Evolutionary conservation across 1,284 basidiomycete species (phyloP).

Genomic region (Entoloma clypeatum): DNA sequence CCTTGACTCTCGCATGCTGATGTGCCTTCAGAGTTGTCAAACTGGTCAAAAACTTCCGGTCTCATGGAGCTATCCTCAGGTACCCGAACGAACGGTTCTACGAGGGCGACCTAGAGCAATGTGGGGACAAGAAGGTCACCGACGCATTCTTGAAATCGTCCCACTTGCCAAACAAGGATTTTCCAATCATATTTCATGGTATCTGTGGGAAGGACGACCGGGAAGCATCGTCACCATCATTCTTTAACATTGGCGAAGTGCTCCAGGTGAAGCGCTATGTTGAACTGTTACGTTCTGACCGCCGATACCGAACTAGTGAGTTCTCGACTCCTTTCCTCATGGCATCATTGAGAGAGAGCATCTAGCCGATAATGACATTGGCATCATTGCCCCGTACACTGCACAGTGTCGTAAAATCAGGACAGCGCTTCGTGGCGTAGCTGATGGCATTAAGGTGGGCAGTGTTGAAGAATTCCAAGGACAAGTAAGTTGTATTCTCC

Average conservation of each 20-base stretch:
- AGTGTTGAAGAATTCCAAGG: conserved; percentile 68
- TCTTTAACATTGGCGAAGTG: conserved; percentile 60
- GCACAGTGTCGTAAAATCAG: conserved; percentile 53
- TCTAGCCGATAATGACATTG: conserved; percentile 48
- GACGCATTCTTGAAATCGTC: conserved; percentile 37
- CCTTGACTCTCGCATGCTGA: neutral
- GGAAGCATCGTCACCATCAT: conserved; percentile 60
- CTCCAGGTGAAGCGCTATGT: conserved; percentile 50
- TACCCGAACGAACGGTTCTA: conserved; percentile 60
- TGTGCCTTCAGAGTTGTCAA: conserved; percentile 47
- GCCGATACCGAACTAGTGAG: conserved; percentile 39
- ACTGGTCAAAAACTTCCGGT: conserved; percentile 57
- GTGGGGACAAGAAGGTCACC: conserved; percentile 39
- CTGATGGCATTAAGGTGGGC: conserved; percentile 46
- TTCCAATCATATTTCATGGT: conserved; percentile 59
- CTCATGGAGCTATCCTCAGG: conserved; percentile 49
- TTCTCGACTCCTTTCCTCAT: conserved; percentile 12
- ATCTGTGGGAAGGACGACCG: conserved; percentile 57
- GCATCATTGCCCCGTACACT: conserved; percentile 60
- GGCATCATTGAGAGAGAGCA: conserved; percentile 1
- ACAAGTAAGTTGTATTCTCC: conserved; percentile 37
- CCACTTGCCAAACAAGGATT: conserved; percentile 41
- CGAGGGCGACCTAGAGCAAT: conserved; percentile 44
- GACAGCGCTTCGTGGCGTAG: conserved; percentile 14
- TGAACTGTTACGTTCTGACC: conserved; percentile 23